Base-by-base conservation (phyloP, 768 basidiomycete species). In the Phylloporus sp. region DNA sequence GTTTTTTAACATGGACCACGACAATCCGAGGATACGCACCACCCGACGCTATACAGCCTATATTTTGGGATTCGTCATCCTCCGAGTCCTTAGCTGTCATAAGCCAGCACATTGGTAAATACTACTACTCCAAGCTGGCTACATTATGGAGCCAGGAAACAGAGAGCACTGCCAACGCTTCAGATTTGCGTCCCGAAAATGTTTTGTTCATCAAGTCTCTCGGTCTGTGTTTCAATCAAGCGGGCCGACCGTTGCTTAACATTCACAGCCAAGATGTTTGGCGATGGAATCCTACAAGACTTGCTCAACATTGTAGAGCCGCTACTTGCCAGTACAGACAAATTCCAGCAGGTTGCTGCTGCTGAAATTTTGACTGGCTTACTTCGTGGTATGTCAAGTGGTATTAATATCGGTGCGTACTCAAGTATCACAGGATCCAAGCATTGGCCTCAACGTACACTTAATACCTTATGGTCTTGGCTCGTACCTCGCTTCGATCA, bases 271-370 rank as follows among this genome's bases (percentile, higher is more conserved):
- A 90, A 90, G 66, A 79, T 84, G 63, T 83, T 82, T 52, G 81
- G 80, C 49, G 72, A 73, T 50, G 71, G 73, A 27, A 65, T 72
- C 12, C 59, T 92, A 28, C 78, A 84, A 34, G 70, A 70, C 23
- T 68, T 86, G 20, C 70, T 88, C 28, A 64, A 70, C 13, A 71
- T 74, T 16, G 73, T 86, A 31, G 88, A 93, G 35, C 72, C 80
- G 12, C 62, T 90, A 26, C 70, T 90, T 35, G 72, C 69, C 29
- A 87, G 86, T 44, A 49, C 76, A 16, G 88, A 92, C 60, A 87
- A 89, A 53, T 92, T 86, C 73, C 91, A 91, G 69, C 92, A 92
- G 64, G 80, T 91, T 23, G 89, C 89, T 26, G 84, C 85, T 23
- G 84, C 82, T 46, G 86, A 86, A 69, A 68, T 93, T 28, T 64